A percentile compares a stretch with the other conserved stretches of the same genome.
Evolutionary conservation across 495 filamentous ascomycete species (phyloP).

Genomic region (Annulohypoxylon bovei): DNA sequence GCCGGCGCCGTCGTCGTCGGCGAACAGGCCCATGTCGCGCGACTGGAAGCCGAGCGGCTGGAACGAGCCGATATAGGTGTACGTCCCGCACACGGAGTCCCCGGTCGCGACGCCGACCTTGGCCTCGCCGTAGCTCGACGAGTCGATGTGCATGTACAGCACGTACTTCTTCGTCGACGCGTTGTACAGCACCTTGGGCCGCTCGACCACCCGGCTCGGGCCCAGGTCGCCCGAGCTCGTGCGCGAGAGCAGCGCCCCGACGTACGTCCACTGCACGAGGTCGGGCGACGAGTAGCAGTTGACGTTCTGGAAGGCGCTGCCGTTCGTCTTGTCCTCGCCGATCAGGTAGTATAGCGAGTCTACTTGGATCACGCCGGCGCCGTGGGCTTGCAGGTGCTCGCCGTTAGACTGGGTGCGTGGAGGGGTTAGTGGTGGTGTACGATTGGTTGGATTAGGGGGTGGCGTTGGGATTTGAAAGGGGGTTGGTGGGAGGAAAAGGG

Average conservation of each 20-base stretch:
- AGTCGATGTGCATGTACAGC: constrained; percentile 75
- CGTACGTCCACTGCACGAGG: constrained; percentile 71
- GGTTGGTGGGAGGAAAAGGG: background rate
- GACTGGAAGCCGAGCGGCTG: constrained; percentile 63
- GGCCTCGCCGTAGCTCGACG: constrained; percentile 68
- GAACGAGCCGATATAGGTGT: constrained; percentile 51
- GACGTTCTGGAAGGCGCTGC: constrained; percentile 66
- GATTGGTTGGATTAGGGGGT: background rate
- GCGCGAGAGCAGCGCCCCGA: constrained; percentile 62
- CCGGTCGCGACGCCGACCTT: constrained; percentile 71
- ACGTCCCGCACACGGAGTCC: constrained; percentile 66
- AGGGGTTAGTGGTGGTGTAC: background rate
- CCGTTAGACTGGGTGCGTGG: constrained; percentile 51
- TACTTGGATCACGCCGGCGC: constrained; percentile 64
- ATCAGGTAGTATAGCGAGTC: constrained; percentile 68
- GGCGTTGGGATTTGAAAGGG: constrained; percentile 3
- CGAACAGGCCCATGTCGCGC: constrained; percentile 71
- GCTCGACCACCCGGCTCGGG: constrained; percentile 68
- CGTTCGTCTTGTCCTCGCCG: constrained; percentile 72
- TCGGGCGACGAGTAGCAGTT: constrained; percentile 67
- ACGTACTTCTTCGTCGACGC: constrained; percentile 63
- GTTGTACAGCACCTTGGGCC: constrained; percentile 73
- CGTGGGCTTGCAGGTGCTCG: constrained; percentile 71
- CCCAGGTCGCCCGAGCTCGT: constrained; percentile 66
- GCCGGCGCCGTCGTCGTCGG: constrained; percentile 66